Percentiles rank a stretch among this genome's conserved stretches.
These are phyloP conservation scores for Hypoxylon crocopeplum DNA, from an alignment of 495 filamentous ascomycete genomes.

Conservation along the genomic window DNA sequence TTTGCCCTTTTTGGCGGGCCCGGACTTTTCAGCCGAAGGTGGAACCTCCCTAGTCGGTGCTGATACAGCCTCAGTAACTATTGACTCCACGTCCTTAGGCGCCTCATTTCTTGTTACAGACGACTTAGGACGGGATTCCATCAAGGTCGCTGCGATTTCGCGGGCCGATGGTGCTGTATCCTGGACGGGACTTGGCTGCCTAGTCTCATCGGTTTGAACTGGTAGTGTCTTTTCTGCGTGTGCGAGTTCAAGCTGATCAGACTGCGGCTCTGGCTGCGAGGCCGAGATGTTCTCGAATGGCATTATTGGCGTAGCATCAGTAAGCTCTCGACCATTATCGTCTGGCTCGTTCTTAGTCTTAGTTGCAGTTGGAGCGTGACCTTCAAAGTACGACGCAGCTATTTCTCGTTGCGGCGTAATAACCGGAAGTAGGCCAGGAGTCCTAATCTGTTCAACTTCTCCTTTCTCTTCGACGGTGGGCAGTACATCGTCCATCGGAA, in stretches of 20 bases:
- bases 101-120: conserved; percentile 15
- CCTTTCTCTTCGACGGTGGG: conserved; percentile 20
- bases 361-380: background rate
- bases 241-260: background rate
- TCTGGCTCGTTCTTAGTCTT: background rate
- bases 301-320: background rate
- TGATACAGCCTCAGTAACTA: conserved; percentile 26
- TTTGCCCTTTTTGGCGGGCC: conserved; percentile 36
- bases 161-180: conserved; percentile 19
- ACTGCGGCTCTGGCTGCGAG: conserved; percentile 1
- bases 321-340: background rate
- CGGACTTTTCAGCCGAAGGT: conserved; percentile 38
- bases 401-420: conserved; percentile 30
- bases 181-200: conserved; percentile 10
- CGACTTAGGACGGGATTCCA: conserved; percentile 19
- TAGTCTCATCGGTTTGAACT: conserved; percentile 1
- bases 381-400: conserved; percentile 34
- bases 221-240: background rate
- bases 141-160: conserved; percentile 21
- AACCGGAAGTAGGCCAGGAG: conserved; percentile 15
- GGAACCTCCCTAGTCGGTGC: conserved; percentile 38
- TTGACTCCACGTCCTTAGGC: conserved; percentile 20
- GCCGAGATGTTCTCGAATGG: background rate
- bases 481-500: conserved; percentile 1
- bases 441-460: background rate